Percentiles rank a stretch among this genome's conserved stretches.
Evolutionary conservation across 768 basidiomycete genomes (phyloP).

Genomic region (Cyathus striatus): DNA sequence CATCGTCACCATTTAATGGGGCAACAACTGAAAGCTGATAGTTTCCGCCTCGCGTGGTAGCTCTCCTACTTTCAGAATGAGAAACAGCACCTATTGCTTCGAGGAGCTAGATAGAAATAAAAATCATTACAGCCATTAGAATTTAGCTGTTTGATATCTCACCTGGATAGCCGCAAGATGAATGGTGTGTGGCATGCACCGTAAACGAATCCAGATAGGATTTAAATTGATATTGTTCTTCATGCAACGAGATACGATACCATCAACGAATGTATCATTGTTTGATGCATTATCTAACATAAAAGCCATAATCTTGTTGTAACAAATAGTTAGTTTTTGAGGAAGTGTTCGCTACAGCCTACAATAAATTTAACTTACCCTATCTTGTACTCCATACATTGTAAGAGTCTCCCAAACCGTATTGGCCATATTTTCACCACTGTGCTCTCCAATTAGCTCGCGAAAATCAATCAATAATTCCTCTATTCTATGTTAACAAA

Average conservation of each 20-base stretch:
- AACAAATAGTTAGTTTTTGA: constrained; percentile 1
- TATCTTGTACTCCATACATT: constrained; percentile 17
- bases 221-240: constrained; percentile 16
- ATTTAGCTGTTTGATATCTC: neutral
- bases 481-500: constrained; percentile 12
- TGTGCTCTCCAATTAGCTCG: constrained; percentile 26
- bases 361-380: constrained; percentile 9
- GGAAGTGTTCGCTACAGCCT: too few relatives aligned
- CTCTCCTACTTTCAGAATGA: constrained; percentile 11
- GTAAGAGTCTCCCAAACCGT: constrained; percentile 21
- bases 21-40: constrained; percentile 14
- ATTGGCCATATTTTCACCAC: constrained; percentile 28
- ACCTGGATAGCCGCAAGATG: constrained; percentile 28
- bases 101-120: neutral
- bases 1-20: constrained; percentile 5
- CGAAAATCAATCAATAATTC: constrained; percentile 30
- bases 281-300: constrained; percentile 31
- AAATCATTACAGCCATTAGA: neutral
- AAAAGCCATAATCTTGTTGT: constrained; percentile 20
- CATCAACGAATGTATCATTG: constrained; percentile 26
- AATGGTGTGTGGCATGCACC: constrained; percentile 35
- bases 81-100: constrained; percentile 17
- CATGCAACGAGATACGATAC: constrained; percentile 10
- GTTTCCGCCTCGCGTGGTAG: constrained; percentile 7
- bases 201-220: constrained; percentile 15